Base-by-base conservation (phyloP, 148 eudicot species). In the Pharnaceum exiguum region DNA sequence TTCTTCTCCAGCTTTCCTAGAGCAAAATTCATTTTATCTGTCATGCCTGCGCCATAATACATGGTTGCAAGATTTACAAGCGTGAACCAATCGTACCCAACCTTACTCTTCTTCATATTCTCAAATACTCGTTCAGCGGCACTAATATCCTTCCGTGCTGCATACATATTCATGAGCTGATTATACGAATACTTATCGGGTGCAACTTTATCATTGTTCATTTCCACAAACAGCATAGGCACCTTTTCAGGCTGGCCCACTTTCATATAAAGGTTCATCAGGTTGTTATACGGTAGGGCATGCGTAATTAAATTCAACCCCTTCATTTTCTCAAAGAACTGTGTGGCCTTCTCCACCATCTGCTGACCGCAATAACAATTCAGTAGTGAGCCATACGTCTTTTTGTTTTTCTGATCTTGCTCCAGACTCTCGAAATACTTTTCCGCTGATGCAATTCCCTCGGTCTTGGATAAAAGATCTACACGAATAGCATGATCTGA, bases 351-450 rank as follows among this genome's bases (percentile, higher is more conserved):
- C 13, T 82, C 80, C 5, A 49, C 44, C 60, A 54, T 62, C 50
- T 70, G 73, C 69, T 67, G 76, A 43, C 24, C 55, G 79, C 87
- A 78, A 59, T 82, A 82, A 63, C 77, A 78, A 48, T 53, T 37
- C 16, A 72, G 81, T 58, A 82, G 87, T 12, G 83, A 71, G 16
- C 87, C 83, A 67, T 78, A 75, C 1, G 83, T 78, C 70, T 71
- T 82, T 11, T 30, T 40, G 18, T 77, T 75, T 69, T 75, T 82
- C 22, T 60, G 65, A 15, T 74, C 40, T 39, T 19, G 46, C 53
- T 69, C 58, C 15, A 82, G 83, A 51, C 51, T 61, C 29, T 75
- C 46, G 35, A 78, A 78, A 68, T 78, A 78, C 11, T 64, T 55
- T 55, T 72, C 87, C 19, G 83, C 87, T 0, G 78, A 66, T 24